Evolutionary conservation across 208 protist species (phyloP).

Genomic region (Porcisia hertigi): DNA sequence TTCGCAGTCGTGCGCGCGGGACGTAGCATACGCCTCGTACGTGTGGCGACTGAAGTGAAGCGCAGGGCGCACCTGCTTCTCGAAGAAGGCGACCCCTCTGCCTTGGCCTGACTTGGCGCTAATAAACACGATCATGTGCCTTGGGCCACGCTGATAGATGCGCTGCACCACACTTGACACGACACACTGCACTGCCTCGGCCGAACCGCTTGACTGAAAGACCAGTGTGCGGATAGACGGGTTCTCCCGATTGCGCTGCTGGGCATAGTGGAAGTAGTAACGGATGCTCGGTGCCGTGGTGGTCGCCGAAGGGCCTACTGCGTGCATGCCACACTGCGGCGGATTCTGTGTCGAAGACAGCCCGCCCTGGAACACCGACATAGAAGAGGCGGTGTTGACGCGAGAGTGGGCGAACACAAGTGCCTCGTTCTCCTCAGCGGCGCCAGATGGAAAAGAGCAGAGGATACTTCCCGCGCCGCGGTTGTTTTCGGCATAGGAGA

Average conservation of each 20-base stretch:
- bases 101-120: slow-evolving; percentile 80
- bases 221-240: slow-evolving; percentile 58
- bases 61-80: slow-evolving; percentile 54
- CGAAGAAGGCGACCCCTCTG: slow-evolving; percentile 53
- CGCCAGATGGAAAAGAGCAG: slow-evolving; percentile 16
- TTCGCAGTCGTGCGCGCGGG: slow-evolving; percentile 75
- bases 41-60: slow-evolving; percentile 79
- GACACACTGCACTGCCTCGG: slow-evolving; percentile 27
- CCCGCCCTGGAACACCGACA: slow-evolving; percentile 1
- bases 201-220: slow-evolving; percentile 35
- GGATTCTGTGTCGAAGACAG: slow-evolving; percentile 1
- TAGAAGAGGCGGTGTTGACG: slow-evolving; percentile 33
- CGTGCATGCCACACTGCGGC: slow-evolving; percentile 2
- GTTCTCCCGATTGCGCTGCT: slow-evolving; percentile 21
- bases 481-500: slow-evolving; percentile 24
- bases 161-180: slow-evolving; percentile 35
- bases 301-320: background rate
- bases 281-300: slow-evolving; percentile 6
- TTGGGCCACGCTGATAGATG: slow-evolving; percentile 59
- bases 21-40: slow-evolving; percentile 52
- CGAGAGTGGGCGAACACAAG: slow-evolving; percentile 45
- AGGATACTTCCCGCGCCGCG: slow-evolving; percentile 13
- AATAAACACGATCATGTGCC: slow-evolving; percentile 71
- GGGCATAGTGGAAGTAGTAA: slow-evolving; percentile 69
- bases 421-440: slow-evolving; percentile 11